A percentile compares a stretch with the other conserved stretches of the same genome.
These are phyloP conservation scores for Inga laurina DNA, from an alignment of 306 rosid species.

Conservation along the genomic window DNA sequence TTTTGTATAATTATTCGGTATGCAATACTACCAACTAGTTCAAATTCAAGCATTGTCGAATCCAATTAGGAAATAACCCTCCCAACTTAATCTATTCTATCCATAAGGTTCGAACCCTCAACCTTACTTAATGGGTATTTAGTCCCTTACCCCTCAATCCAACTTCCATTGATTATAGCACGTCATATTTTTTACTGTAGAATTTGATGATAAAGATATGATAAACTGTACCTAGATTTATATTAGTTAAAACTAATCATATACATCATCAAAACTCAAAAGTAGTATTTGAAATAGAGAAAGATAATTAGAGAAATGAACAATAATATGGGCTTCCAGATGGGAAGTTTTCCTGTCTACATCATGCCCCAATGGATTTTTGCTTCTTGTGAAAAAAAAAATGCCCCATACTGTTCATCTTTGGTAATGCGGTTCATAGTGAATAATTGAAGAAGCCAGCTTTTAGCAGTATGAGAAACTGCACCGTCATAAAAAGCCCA, in stretches of 20 bases:
- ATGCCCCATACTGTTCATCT: neutral
- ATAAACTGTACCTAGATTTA: neutral
- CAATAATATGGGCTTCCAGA: neutral
- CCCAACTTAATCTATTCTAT: neutral
- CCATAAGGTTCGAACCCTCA: neutral
- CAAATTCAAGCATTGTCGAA: neutral
- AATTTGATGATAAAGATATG: neutral
- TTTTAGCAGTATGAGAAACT: conserved; percentile 34
- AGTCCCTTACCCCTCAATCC: neutral
- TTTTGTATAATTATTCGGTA: neutral
- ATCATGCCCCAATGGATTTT: conserved; percentile 14
- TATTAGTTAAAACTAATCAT: neutral
- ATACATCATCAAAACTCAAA: neutral
- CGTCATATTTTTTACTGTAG: neutral
- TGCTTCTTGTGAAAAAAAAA: conserved; percentile 1
- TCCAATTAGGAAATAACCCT: neutral
- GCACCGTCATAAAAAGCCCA: conserved; percentile 31
- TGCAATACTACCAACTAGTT: neutral
- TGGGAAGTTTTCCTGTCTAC: neutral
- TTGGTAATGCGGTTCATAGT: neutral
- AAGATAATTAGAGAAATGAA: conserved; percentile 3
- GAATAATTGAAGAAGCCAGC: conserved; percentile 33
- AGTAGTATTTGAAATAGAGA: conserved; percentile 5
- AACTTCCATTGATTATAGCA: neutral
- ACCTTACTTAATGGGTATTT: neutral